Conservation (phyloP, 768 basidiomycete species). For the Kwoniella sp. region DNA sequence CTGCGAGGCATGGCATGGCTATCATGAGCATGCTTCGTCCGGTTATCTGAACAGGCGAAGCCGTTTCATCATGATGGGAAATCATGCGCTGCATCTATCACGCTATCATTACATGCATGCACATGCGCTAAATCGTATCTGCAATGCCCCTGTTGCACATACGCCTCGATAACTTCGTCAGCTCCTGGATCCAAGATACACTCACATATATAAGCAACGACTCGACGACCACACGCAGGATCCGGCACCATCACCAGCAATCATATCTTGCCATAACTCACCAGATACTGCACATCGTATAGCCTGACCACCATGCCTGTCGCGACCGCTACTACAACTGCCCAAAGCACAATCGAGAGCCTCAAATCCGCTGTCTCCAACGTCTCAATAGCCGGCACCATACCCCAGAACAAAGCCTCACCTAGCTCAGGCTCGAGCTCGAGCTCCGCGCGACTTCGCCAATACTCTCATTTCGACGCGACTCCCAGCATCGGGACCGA, state of each 20-base stretch:
- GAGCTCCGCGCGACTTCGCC: slow-evolving; percentile 26
- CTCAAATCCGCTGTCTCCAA: slow-evolving; percentile 28
- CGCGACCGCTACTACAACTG: slow-evolving; percentile 14
- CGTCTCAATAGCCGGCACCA: slow-evolving; percentile 1
- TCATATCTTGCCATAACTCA: not conserved
- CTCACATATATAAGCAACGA: not conserved
- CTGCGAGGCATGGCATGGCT: no score
- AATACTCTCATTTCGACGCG: slow-evolving; percentile 38
- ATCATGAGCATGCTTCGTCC: no score
- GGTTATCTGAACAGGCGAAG: not conserved
- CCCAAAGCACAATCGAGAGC: slow-evolving; percentile 14
- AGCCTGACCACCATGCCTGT: slow-evolving; percentile 20
- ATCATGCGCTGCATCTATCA: not conserved
- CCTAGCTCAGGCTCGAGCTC: not conserved
- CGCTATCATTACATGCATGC: not conserved
- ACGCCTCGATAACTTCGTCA: not conserved
- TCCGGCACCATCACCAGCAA: no score
- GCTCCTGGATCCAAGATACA: not conserved
- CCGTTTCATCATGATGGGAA: not conserved
- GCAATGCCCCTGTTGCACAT: not conserved
- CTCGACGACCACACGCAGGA: no score
- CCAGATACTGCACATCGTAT: not conserved
- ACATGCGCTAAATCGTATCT: not conserved
- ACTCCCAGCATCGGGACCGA: slow-evolving; percentile 65
- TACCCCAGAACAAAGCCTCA: not conserved